phyloP scores from a whole-genome alignment of 2,329 filamentous ascomycete species.

The Neopestalotiopsis clavispora region DNA sequence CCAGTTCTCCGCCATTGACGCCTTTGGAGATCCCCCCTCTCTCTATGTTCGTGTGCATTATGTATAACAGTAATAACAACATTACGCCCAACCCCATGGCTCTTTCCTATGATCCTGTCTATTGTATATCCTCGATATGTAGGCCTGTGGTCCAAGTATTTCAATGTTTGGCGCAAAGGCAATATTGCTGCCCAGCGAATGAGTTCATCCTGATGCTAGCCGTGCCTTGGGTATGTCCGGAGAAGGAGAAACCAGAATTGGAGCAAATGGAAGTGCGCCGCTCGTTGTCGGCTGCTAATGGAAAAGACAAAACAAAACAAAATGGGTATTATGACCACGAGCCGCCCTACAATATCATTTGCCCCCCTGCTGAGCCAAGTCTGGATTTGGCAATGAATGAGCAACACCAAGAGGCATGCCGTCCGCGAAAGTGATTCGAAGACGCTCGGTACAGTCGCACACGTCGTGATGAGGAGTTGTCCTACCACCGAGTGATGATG shows the following conservation, averaged over 20 bases:
- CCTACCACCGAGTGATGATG: constrained; percentile 70
- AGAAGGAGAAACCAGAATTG: constrained; percentile 3
- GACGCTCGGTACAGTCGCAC: background rate
- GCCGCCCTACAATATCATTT: background rate
- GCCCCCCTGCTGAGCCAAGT: background rate
- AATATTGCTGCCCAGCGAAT: background rate
- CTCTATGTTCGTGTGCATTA: constrained; percentile 7
- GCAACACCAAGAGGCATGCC: background rate
- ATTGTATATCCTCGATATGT: constrained; percentile 6
- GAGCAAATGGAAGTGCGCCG: background rate
- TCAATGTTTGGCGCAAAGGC: background rate
- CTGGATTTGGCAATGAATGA: background rate
- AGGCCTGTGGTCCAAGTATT: constrained; percentile 9
- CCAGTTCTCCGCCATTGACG: background rate
- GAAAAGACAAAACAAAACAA: background rate
- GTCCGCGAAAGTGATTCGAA: background rate
- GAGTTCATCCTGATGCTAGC: background rate
- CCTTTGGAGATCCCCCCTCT: background rate
- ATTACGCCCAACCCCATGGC: background rate
- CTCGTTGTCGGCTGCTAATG: background rate
- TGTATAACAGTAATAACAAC: constrained; percentile 5
- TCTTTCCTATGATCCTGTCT: constrained; percentile 6
- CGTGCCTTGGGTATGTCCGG: constrained; percentile 8
- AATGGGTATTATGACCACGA: constrained; percentile 8
- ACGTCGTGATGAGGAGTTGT: background rate